Base-by-base conservation (phyloP, 805 yeast genomes). In the Starmerella stellata region DNA sequence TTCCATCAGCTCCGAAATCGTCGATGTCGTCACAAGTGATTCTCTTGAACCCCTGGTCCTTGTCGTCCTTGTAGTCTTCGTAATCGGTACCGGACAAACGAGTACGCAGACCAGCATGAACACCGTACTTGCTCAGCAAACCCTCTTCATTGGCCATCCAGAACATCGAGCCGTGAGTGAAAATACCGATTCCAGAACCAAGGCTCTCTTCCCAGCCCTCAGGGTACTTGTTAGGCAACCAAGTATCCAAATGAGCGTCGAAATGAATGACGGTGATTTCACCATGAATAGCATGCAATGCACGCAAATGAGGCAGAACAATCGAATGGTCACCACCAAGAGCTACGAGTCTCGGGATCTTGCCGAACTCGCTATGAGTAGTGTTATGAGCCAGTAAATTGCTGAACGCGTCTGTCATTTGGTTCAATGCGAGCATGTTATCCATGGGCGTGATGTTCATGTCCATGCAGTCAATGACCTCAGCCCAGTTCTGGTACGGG, bases 321-420 rank as follows among this genome's bases (percentile, higher is more conserved):
- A 80, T 69, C 2, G 83, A 73, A 56, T 80, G 93, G 53, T 80
- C 93, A 32, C 93, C 93, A 9, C 93, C 93, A 21, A 80, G 61
- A 0, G 80, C 74, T 16, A 79, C 69, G 30, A 74, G 64, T 42
- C 78, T 62, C 17, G 90, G 85, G 7, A 72, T 68, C 20, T 33
- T 37, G 29, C 49, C 49, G 18, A 37, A 32, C 37, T 41, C 15
- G 37, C 49, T 48, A 33, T 46, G 3, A 49, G 42, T 8, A 55
- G 46, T 11, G 54, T 52, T 24, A 38, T 60, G 60, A 21, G 47
- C 47, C 33, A 69, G 54, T 38, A 78, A 57, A 51, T 75, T 74
- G 46, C 69, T 72, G 50, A 66, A 72, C 11, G 68, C 73, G 31
- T 57, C 59, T 30, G 72, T 71, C 65, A 75, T 67, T 52, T 75